Percentiles rank a stretch among this genome's conserved stretches.
Evolutionary conservation across 345 rosid genomes (phyloP).

Genomic region (Cardamine occulta): DNA sequence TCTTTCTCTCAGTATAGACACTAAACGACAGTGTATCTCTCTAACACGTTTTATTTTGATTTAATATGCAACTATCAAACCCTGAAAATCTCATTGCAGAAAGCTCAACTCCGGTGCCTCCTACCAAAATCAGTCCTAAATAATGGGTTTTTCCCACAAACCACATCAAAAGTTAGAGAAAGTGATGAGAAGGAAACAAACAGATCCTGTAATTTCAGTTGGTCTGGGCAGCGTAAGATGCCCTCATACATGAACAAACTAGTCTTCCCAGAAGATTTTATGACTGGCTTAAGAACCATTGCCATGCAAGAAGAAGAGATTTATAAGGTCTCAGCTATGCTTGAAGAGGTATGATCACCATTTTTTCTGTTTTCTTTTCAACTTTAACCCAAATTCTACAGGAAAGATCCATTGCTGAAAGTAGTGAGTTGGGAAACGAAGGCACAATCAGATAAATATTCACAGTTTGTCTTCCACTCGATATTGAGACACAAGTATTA

Average conservation of each 20-base stretch:
- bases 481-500: conserved; percentile 16
- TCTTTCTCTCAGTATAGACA: neutral
- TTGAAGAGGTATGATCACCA: conserved; percentile 72
- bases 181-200: conserved; percentile 34
- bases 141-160: conserved; percentile 63
- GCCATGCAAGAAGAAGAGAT: conserved; percentile 80
- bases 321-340: conserved; percentile 66
- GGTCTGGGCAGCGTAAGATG: conserved; percentile 84
- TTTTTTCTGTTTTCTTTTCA: neutral
- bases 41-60: conserved; percentile 2
- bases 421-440: neutral
- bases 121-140: conserved; percentile 67
- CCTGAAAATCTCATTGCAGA: conserved; percentile 51
- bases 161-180: conserved; percentile 46
- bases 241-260: conserved; percentile 78
- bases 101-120: conserved; percentile 81
- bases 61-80: conserved; percentile 13
- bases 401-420: conserved; percentile 1
- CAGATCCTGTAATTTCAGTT: conserved; percentile 62
- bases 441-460: neutral
- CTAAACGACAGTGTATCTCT: neutral
- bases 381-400: conserved; percentile 9
- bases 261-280: conserved; percentile 82
- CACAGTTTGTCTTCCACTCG: neutral
- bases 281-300: conserved; percentile 81